Evolutionary conservation across 306 rosid species (phyloP), one percentile per base, ranked within the genome.

Genomic region (Cucumis cinereus): DNA sequence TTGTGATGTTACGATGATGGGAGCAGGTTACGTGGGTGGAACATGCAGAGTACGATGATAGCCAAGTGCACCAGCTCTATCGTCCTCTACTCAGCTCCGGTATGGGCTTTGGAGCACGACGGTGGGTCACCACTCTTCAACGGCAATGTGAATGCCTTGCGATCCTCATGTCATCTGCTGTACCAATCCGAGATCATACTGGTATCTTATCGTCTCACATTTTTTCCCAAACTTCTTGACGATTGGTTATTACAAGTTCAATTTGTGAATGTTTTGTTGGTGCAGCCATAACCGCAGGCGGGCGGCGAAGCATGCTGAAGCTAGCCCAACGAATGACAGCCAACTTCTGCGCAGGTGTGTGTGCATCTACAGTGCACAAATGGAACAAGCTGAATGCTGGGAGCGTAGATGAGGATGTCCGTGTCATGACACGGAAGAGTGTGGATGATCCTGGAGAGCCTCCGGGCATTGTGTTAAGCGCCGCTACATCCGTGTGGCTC

Each of bases 21-120:
- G 64, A 86, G 67, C 84, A 95, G 99, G 99, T 95, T 58, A 92
- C 96, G 35, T 95, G 99, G 99, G 96, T 95, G 72, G 99, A 95
- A 69, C 98, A 95, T 84, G 92, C 96, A 8, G 97, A 90, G 74
- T 92, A 90, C 60, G 99, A 95, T 1, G 98, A 92, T 56, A 92
- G 85, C 77, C 91, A 88, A 79, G 87, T 92, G 12, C 98, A 95
- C 85, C 97, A 87, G 62, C 82, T 90, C 3, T 95, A 95, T 55
- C 83, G 97, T 19, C 84, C 97, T 3, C 43, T 92, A 83, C 64
- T 95, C 52, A 88, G 89, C 75, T 95, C 97, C 2, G 98, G 99
- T 62, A 92, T 89, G 88, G 99, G 93, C 5, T 92, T 92, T 19
- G 99, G 99, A 0, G 88, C 99, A 0, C 90, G 86, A 14, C 93